Conservation (phyloP, 176 grass and related monocot species). For the Oryza brachyantha region DNA sequence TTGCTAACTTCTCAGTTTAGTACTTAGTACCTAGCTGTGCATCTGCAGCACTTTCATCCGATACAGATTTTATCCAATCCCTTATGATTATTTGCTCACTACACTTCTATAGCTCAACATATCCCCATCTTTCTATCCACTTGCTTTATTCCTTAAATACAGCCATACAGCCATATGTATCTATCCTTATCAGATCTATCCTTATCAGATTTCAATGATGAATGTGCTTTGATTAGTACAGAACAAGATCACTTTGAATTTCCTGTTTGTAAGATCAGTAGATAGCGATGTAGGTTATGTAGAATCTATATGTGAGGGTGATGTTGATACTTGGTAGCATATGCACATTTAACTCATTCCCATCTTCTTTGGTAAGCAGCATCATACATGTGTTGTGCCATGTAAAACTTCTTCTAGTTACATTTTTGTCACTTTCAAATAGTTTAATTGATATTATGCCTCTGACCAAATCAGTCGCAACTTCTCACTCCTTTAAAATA, state of each 20-base stretch:
- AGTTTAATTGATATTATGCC: neutral
- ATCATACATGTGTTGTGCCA: slow-evolving; percentile 10
- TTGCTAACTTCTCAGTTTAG: slow-evolving; percentile 3
- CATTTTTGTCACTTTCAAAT: neutral
- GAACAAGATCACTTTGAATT: neutral
- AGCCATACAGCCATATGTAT: neutral
- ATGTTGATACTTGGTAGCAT: slow-evolving; percentile 1
- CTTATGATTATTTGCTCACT: neutral
- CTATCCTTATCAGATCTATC: too few relatives aligned
- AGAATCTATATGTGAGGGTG: neutral
- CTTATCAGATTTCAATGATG: slow-evolving; percentile 28
- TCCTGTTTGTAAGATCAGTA: slow-evolving; percentile 4
- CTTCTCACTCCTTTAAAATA: neutral
- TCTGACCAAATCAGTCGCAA: neutral
- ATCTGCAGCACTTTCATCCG: neutral
- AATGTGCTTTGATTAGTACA: slow-evolving; percentile 12
- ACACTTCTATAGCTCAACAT: neutral
- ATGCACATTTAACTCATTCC: neutral
- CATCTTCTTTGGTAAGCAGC: neutral
- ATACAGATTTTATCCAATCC: slow-evolving; percentile 9
- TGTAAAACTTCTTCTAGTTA: neutral
- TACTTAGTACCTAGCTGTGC: neutral
- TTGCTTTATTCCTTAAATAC: neutral
- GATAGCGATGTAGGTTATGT: neutral
- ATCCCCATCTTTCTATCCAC: neutral